A percentile compares a stretch with the other conserved stretches of the same genome.
phyloP scores from a whole-genome alignment of 257 asterid genomes.

The Petunia axillaris region DNA sequence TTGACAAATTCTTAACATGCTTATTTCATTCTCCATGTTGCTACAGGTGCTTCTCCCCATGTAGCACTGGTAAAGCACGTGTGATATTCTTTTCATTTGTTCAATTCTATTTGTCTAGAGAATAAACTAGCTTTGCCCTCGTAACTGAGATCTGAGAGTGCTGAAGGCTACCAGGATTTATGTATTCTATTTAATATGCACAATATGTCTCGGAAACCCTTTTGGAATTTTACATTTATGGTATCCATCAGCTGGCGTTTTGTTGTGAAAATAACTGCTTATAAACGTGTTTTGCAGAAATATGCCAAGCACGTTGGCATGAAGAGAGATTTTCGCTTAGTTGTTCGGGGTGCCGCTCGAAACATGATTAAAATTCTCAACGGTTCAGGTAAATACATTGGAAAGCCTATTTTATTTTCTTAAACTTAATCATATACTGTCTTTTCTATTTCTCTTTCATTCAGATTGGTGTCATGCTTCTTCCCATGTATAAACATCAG shows the following conservation, averaged over 20 bases:
- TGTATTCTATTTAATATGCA: not conserved
- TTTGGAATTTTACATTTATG: not conserved
- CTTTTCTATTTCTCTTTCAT: slow-evolving; percentile 4
- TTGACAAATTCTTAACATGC: not conserved
- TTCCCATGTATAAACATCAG: not conserved
- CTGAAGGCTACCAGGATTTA: slow-evolving; percentile 8
- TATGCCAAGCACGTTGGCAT: slow-evolving; percentile 92
- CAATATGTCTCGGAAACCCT: not conserved
- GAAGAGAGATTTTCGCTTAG: slow-evolving; percentile 95
- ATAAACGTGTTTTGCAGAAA: slow-evolving; percentile 54
- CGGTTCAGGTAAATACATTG: slow-evolving; percentile 70
- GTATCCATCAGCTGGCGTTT: not conserved
- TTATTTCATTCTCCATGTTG: not conserved
- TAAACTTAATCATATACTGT: slow-evolving; percentile 8
- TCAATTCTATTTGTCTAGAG: slow-evolving; percentile 5
- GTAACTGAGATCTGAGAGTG: slow-evolving; percentile 6
- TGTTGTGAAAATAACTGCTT: not conserved
- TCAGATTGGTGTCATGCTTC: slow-evolving; percentile 12
- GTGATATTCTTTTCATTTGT: slow-evolving; percentile 6
- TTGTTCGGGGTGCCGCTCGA: slow-evolving; percentile 97
- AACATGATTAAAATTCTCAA: slow-evolving; percentile 89
- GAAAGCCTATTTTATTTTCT: slow-evolving; percentile 23
- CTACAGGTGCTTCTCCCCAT: not conserved
- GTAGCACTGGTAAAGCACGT: not conserved
- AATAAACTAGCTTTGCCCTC: slow-evolving; percentile 10